Percentiles rank a stretch among this genome's conserved stretches.
Evolutionary conservation across 352 stramenopile species (phyloP).

Genomic region (Phytopythium delawarense): DNA sequence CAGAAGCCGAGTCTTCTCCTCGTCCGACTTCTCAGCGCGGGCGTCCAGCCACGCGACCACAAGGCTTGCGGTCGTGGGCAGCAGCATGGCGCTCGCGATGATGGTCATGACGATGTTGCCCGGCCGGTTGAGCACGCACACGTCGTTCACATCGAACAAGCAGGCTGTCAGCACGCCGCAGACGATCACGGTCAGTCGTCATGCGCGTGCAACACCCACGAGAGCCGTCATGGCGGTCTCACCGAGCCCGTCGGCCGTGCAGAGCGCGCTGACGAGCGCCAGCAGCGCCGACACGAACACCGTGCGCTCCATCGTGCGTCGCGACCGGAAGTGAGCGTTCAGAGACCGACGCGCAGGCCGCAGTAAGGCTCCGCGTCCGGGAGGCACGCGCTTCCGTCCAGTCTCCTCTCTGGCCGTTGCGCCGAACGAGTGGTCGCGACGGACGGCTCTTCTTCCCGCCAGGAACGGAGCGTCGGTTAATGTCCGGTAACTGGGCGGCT

Average conservation of each 20-base stretch:
- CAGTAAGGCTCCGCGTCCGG: no score
- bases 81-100: conserved; percentile 41
- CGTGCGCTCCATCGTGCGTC: conserved; percentile 36
- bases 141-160: conserved; percentile 19
- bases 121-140: conserved; percentile 32
- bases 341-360: not conserved
- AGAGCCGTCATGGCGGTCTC: not conserved
- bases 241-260: conserved; percentile 39
- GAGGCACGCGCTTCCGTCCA: not conserved
- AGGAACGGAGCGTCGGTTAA: no score
- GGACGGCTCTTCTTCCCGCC: no score
- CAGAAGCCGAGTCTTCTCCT: conserved; percentile 30
- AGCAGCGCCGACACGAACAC: conserved; percentile 41
- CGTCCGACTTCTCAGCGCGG: conserved; percentile 4
- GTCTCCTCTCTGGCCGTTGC: not conserved
- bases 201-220: no score
- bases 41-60: conserved; percentile 35
- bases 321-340: not conserved
- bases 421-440: not conserved
- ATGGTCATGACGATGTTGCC: conserved; percentile 64
- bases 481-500: no score
- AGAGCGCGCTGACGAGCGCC: conserved; percentile 29
- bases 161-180: not conserved
- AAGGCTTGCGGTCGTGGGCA: conserved; percentile 36
- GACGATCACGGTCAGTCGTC: no score